A percentile compares a stretch with the other conserved stretches of the same genome.
These are phyloP conservation scores for Penicillium lagena DNA, from an alignment of 495 filamentous ascomycete genomes.

Conservation along the genomic window DNA sequence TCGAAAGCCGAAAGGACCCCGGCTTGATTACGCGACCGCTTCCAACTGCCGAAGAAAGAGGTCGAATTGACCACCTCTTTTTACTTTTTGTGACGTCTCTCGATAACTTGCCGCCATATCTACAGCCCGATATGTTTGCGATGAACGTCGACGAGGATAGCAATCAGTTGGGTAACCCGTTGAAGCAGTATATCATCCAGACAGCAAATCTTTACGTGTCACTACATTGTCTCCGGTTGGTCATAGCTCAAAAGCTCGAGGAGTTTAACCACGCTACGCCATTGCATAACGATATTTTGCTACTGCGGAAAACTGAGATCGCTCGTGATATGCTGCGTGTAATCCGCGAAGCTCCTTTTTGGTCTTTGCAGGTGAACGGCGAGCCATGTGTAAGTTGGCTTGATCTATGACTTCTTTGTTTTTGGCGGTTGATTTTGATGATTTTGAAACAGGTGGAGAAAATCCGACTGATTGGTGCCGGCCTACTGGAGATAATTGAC, in stretches of 20 bases:
- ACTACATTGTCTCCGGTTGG: conserved; percentile 21
- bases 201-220: conserved; percentile 18
- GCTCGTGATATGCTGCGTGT: conserved; percentile 13
- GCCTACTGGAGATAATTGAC: conserved; percentile 21
- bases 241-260: conserved; percentile 20
- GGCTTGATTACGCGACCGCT: conserved; percentile 1
- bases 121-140: conserved; percentile 8
- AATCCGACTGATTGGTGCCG: conserved; percentile 21
- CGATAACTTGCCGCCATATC: conserved; percentile 9
- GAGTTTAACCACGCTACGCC: conserved; percentile 8
- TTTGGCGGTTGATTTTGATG: conserved; percentile 3
- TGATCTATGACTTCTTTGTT: not conserved
- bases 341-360: conserved; percentile 15
- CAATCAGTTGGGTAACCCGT: not conserved
- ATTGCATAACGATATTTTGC: conserved; percentile 8
- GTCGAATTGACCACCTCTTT: conserved; percentile 12
- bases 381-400: conserved; percentile 15
- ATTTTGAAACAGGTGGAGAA: conserved; percentile 18
- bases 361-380: conserved; percentile 15
- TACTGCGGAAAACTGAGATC: conserved; percentile 16
- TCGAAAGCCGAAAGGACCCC: conserved; percentile 3
- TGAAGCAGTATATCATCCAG: conserved; percentile 15
- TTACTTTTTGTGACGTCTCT: conserved; percentile 16
- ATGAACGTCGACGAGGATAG: not conserved
- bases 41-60: conserved; percentile 8